These are phyloP conservation scores for Globisporangium middletonii DNA, from an alignment of 352 stramenopile species.

Conservation along the genomic window DNA sequence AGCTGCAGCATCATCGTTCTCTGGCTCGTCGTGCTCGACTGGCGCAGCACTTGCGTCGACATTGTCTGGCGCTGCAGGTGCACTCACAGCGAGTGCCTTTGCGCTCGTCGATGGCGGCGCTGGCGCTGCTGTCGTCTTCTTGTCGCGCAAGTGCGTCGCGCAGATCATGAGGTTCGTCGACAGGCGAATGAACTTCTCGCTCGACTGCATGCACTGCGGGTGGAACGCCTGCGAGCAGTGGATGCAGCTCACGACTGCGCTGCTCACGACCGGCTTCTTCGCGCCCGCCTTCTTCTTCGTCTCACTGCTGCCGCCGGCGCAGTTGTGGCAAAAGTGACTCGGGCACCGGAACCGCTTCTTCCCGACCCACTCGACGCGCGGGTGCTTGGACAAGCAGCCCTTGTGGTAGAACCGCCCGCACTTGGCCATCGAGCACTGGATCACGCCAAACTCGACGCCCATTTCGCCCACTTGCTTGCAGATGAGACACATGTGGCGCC, in stretches of 20 bases:
- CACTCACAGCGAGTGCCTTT: not conserved
- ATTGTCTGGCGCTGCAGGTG: not conserved
- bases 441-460: constrained; percentile 86
- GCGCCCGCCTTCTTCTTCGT: constrained; percentile 17
- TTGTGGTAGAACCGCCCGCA: constrained; percentile 93
- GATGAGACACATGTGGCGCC: constrained; percentile 90
- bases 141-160: constrained; percentile 64
- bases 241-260: constrained; percentile 75
- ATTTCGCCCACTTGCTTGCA: constrained; percentile 90
- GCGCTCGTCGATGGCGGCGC: constrained; percentile 2
- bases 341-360: constrained; percentile 89
- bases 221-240: constrained; percentile 84
- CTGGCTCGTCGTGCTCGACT: constrained; percentile 1
- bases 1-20: constrained; percentile 25
- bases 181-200: constrained; percentile 75
- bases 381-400: constrained; percentile 67
- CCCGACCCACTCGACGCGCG: constrained; percentile 80
- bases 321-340: constrained; percentile 87
- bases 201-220: constrained; percentile 65
- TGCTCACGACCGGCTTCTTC: constrained; percentile 26
- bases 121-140: constrained; percentile 12
- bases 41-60: not conserved
- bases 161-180: constrained; percentile 88
- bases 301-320: constrained; percentile 17
- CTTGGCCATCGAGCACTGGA: constrained; percentile 87